These are phyloP conservation scores for Stephania japonica DNA, from an alignment of 164 flowering plant species.

Conservation along the genomic window DNA sequence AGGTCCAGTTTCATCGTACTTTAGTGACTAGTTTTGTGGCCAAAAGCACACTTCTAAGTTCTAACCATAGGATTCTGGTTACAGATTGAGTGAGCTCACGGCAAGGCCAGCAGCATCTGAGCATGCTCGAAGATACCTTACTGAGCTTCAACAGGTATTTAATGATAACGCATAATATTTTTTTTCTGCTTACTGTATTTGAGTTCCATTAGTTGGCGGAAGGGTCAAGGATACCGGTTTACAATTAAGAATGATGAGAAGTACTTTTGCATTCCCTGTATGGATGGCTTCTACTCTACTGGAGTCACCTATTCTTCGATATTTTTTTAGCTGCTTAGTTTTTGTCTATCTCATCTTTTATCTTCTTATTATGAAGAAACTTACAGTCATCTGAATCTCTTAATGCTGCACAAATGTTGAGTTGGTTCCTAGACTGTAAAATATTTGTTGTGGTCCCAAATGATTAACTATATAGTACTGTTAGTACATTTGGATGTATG, in stretches of 20 bases:
- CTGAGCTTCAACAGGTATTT: conserved; percentile 63
- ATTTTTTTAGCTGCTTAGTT: background rate
- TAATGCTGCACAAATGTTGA: background rate
- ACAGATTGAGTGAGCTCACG: conserved; percentile 69
- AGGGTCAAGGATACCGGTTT: background rate
- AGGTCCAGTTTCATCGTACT: conserved; percentile 34
- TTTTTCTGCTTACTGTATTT: background rate
- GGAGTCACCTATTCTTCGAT: background rate
- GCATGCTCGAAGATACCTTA: conserved; percentile 52
- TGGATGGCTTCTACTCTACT: background rate
- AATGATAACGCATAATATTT: background rate
- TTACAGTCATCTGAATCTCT: background rate
- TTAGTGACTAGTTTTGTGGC: background rate
- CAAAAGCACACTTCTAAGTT: background rate
- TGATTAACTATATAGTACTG: background rate
- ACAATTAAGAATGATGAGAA: too few relatives aligned
- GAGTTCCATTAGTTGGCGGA: background rate
- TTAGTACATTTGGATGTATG: background rate
- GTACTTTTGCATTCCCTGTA: too few relatives aligned
- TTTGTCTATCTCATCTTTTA: background rate
- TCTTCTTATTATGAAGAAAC: background rate
- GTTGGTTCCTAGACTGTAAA: background rate
- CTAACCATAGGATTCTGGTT: conserved; percentile 11
- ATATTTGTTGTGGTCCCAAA: background rate
- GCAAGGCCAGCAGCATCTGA: conserved; percentile 74